Evolutionary conservation across 768 basidiomycete genomes (phyloP).

Genomic region (Filobasidium floriforme): DNA sequence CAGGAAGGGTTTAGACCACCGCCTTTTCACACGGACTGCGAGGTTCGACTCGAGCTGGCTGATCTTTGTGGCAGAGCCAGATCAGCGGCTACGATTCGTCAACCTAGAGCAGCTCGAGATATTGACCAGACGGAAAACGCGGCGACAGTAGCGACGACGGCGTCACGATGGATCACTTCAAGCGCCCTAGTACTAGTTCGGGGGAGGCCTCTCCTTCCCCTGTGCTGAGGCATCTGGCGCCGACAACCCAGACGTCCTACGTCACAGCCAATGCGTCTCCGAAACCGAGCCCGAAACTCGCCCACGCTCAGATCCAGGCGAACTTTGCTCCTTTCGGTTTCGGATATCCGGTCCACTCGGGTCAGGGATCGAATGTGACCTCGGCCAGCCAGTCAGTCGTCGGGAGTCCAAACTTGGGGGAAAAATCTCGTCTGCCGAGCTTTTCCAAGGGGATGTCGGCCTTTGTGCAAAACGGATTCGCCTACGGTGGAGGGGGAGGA

Average conservation of each 20-base stretch:
- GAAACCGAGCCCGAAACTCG: slow-evolving; percentile 4
- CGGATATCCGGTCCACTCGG: neutral
- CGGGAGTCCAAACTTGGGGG: slow-evolving; percentile 1
- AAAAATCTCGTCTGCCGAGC: slow-evolving; percentile 4
- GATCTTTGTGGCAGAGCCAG: no score
- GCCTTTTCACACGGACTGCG: no score
- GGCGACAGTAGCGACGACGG: no score
- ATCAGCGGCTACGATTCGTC: no score
- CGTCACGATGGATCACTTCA: no score
- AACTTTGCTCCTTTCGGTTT: neutral
- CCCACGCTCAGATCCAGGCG: slow-evolving; percentile 2
- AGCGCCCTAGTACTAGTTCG: neutral
- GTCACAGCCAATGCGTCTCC: slow-evolving; percentile 9
- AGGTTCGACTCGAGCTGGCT: no score
- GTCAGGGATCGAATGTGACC: neutral
- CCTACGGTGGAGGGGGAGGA: neutral
- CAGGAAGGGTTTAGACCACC: no score
- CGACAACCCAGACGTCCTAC: slow-evolving; percentile 19
- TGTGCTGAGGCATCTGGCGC: slow-evolving; percentile 1
- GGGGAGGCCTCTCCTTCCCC: slow-evolving; percentile 3
- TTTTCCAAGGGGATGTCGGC: neutral
- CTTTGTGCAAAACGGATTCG: neutral
- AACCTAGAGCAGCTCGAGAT: no score
- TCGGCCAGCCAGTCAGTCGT: neutral
- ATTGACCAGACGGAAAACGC: no score